Evolutionary conservation across 2,329 filamentous ascomycete species (phyloP).

Genomic region (Cladosporium sp.): DNA sequence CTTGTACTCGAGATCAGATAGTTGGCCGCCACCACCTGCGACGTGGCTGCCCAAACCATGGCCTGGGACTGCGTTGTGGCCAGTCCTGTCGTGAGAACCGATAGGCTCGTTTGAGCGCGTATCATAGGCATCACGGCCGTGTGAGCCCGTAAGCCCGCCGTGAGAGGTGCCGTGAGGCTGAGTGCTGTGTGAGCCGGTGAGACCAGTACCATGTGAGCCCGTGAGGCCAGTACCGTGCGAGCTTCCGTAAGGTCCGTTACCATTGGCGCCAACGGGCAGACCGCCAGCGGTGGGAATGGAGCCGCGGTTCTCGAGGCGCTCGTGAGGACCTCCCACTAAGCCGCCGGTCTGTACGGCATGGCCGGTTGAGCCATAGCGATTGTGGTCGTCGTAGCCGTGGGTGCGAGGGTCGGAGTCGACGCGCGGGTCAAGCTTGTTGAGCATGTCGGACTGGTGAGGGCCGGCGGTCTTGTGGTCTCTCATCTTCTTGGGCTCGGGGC

Average conservation of each 20-base stretch:
- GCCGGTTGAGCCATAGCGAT: not conserved
- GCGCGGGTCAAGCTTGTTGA: conserved; percentile 23
- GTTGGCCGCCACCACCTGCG: not conserved
- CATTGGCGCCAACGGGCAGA: not conserved
- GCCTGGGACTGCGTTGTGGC: not conserved
- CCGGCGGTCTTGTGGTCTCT: conserved; percentile 6
- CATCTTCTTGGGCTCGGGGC: conserved; percentile 10
- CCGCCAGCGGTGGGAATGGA: conserved; percentile 5
- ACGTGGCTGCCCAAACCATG: not conserved
- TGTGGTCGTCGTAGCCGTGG: conserved; percentile 1
- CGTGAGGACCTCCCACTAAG: conserved; percentile 3
- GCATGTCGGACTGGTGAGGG: conserved; percentile 14
- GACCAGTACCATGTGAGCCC: not conserved
- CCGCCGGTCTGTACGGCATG: not conserved
- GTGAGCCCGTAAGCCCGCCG: not conserved
- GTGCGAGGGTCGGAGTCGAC: conserved; percentile 9
- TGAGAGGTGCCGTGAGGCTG: too few relatives aligned
- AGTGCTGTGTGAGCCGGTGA: not conserved
- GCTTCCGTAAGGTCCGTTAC: not conserved
- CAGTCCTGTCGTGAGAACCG: not conserved
- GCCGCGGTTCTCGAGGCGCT: conserved; percentile 1
- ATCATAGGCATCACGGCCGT: not conserved
- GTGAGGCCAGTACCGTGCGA: not conserved
- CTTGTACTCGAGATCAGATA: not conserved
- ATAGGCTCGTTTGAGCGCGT: not conserved